Base-by-base conservation (phyloP, 2,329 filamentous ascomycete species). In the Scortechinia acanthostroma region DNA sequence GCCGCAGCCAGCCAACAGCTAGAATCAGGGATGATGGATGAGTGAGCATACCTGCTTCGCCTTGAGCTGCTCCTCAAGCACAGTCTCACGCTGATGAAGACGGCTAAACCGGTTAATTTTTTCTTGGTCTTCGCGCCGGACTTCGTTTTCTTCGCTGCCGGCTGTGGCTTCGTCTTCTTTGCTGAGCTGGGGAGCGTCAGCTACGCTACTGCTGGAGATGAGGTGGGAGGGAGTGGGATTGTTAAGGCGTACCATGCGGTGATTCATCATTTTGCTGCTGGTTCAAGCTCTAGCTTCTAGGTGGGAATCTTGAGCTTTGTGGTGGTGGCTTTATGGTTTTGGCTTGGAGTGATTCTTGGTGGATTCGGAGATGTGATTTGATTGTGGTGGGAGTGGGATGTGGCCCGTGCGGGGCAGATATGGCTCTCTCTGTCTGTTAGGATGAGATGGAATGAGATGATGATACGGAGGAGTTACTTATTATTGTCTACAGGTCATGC, bases 91-190 rank as follows among this genome's bases (percentile, higher is more conserved):
- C 61, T 94, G 89, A 63, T 98, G 93, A 50, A 98, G 73, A 40
- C 90, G 83, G 65, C 91, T 96, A 74, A 98, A 98, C 52, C 83
- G 85, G 69, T 98, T 98, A 79, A 98, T 98, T 69, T 93, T 95
- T 70, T 97, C 91, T 66, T 98, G 93, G 62, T 98, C 93, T 63
- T 97, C 91, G 58, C 91, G 86, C 49, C 93, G 87, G 48, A 98
- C 93, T 65, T 96, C 88, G 55, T 90, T 85, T 61, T 98, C 93
- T 53, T 93, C 86, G 49, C 80, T 77, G 44, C 74, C 75, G 17
- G 82, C 73, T 48, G 82, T 62, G 47, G 72, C 84, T 66, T 98
- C 93, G 57, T 97, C 91, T 62, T 95, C 91, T 61, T 89, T 94
- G 42, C 88, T 89, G 53, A 98, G 85, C 93, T 30, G n/a, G 25